Conservation (phyloP, 495 filamentous ascomycete species). For the Aspergillus coremiiformis region DNA sequence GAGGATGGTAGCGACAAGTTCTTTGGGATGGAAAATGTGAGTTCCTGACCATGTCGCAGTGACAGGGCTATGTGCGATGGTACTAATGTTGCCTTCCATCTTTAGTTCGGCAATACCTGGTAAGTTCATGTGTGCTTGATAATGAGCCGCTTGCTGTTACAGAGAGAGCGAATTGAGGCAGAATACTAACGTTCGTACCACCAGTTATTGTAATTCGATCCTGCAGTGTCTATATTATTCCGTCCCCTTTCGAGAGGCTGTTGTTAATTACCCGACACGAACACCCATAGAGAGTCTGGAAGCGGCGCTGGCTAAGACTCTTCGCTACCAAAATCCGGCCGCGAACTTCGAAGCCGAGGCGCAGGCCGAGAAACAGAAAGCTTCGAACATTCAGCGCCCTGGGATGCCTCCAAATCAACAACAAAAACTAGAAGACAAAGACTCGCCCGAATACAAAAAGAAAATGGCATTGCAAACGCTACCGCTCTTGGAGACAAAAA, state of each 20-base stretch:
- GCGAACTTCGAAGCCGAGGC: constrained; percentile 37
- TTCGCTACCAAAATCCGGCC: constrained; percentile 40
- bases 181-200: constrained; percentile 2
- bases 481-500: constrained; percentile 73
- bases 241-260: constrained; percentile 87
- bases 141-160: background rate
- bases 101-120: constrained; percentile 95
- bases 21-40: constrained; percentile 96
- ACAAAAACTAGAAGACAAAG: constrained; percentile 70
- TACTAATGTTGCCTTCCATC: constrained; percentile 14
- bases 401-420: constrained; percentile 46
- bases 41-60: constrained; percentile 21
- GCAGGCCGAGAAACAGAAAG: constrained; percentile 39
- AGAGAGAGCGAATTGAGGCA: background rate
- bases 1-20: constrained; percentile 95
- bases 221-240: constrained; percentile 96
- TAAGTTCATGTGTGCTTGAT: constrained; percentile 33
- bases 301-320: constrained; percentile 37
- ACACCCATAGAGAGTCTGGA: constrained; percentile 50
- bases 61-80: constrained; percentile 2
- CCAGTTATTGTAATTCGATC: constrained; percentile 95
- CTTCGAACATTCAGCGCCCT: constrained; percentile 27
- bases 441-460: constrained; percentile 94
- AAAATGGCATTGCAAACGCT: constrained; percentile 84
- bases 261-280: constrained; percentile 78